Conservation (phyloP, 371 early-diverging fungal genomes). For the Catenaria anguillulae region DNA sequence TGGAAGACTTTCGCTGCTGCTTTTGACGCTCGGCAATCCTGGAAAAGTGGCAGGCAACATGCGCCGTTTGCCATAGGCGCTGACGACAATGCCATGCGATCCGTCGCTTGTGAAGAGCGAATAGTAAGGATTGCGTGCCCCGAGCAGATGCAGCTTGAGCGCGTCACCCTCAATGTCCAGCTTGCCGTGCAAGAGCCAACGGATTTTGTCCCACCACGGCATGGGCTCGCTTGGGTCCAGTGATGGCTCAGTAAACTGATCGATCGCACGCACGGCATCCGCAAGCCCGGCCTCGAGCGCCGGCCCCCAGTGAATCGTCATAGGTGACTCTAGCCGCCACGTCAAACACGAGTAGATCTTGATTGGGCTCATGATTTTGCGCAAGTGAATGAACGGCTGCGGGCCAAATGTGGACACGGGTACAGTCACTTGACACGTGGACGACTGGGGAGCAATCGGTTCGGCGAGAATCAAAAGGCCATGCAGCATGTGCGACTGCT, state of each 20-base stretch:
- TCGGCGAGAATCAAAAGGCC: neutral
- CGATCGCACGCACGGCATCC: neutral
- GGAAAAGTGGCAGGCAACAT: neutral
- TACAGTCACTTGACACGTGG: neutral
- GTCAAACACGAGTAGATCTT: neutral
- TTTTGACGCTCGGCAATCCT: neutral
- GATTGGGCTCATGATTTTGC: neutral
- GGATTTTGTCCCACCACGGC: constrained; percentile 4
- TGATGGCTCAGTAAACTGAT: neutral
- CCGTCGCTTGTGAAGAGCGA: neutral
- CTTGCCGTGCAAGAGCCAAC: constrained; percentile 2
- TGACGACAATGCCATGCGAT: neutral
- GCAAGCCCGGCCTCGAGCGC: neutral
- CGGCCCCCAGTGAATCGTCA: neutral
- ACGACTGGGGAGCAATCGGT: neutral
- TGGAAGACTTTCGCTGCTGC: too few species aligned
- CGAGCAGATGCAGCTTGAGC: neutral
- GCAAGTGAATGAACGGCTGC: neutral
- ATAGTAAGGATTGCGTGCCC: neutral
- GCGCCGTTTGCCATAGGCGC: neutral
- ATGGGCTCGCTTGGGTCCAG: neutral
- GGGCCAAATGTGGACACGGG: neutral
- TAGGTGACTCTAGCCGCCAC: neutral
- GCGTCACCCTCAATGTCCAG: neutral
- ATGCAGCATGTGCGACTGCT: neutral